phyloP scores from a whole-genome alignment of 108 stramenopile genomes.

The Conticribra guillardii region DNA sequence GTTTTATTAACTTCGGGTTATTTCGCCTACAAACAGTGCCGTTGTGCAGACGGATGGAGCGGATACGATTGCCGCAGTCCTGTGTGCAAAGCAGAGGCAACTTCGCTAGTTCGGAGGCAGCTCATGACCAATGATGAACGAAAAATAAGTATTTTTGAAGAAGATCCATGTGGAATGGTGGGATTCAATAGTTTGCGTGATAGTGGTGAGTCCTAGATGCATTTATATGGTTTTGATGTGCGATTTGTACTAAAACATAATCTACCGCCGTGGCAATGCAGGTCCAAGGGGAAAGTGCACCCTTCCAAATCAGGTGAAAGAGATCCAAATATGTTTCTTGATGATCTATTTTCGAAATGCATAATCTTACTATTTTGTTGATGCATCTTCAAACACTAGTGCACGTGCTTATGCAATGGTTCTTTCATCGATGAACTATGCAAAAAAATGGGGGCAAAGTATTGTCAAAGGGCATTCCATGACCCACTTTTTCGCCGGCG shows the following conservation, averaged over 20 bases:
- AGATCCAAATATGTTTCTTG: background rate
- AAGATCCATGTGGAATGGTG: constrained; percentile 78
- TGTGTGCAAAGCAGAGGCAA: constrained; percentile 74
- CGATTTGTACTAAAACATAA: no score
- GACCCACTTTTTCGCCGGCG: constrained; percentile 59
- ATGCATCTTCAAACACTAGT: constrained; percentile 58
- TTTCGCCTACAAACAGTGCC: constrained; percentile 54
- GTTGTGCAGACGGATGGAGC: constrained; percentile 82
- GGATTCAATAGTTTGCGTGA: constrained; percentile 35
- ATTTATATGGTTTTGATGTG: constrained; percentile 4
- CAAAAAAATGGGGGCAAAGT: constrained; percentile 30
- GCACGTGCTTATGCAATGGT: constrained; percentile 75
- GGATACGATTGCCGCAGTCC: constrained; percentile 89
- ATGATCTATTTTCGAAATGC: no score
- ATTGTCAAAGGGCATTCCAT: constrained; percentile 64
- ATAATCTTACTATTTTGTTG: background rate
- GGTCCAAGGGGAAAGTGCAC: constrained; percentile 76
- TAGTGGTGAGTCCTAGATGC: constrained; percentile 18
- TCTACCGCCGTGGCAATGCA: constrained; percentile 1
- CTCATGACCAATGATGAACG: constrained; percentile 76
- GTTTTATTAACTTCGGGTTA: no score
- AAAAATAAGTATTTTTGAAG: constrained; percentile 76
- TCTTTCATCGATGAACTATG: constrained; percentile 57
- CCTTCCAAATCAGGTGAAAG: constrained; percentile 63
- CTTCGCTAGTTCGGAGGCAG: constrained; percentile 52